These are phyloP conservation scores for Aschersonia sp. DNA, from an alignment of 2,329 filamentous ascomycete genomes.

Conservation along the genomic window DNA sequence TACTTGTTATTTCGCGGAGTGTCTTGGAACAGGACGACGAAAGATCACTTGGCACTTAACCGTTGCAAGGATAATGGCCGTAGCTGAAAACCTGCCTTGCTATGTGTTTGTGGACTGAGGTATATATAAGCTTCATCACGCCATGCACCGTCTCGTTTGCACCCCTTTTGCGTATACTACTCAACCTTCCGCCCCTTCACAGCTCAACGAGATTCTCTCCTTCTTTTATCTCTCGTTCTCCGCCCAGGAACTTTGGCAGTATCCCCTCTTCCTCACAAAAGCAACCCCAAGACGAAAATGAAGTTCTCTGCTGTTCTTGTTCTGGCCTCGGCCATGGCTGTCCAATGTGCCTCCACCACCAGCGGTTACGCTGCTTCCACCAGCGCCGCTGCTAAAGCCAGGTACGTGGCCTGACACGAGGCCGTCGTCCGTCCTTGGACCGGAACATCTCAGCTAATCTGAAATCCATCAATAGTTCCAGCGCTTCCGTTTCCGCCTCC, in stretches of 20 bases:
- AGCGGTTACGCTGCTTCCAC: neutral
- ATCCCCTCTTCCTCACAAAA: neutral
- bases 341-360: neutral
- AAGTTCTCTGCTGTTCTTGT: neutral
- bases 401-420: neutral
- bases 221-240: neutral
- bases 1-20: no score
- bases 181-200: neutral
- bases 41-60: neutral
- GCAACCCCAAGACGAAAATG: neutral
- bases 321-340: conserved; percentile 1
- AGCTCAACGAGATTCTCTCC: neutral
- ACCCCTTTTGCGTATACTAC: neutral
- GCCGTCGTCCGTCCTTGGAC: no score
- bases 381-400: neutral
- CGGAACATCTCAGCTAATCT: neutral
- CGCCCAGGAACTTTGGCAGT: neutral
- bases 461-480: neutral
- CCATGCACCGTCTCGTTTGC: neutral
- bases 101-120: neutral
- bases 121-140: neutral
- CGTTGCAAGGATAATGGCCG: neutral
- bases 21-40: no score
- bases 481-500: neutral
- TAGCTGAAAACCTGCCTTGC: neutral